Evolutionary conservation across 257 asterid species (phyloP).

Genomic region (Penstemon davidsonii): DNA sequence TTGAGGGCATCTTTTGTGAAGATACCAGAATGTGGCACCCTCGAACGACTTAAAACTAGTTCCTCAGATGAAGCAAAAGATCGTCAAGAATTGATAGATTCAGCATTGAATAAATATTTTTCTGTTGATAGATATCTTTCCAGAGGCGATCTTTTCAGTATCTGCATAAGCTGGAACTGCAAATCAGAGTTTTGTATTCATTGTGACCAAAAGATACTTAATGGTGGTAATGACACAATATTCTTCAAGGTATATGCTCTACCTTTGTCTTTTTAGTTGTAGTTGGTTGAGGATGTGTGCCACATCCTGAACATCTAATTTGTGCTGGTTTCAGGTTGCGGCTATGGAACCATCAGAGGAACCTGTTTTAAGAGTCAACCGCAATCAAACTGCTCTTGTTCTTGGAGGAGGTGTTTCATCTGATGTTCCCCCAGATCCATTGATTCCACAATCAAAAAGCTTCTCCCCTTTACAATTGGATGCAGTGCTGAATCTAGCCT

Average conservation of each 20-base stretch:
- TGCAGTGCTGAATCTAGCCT: slow-evolving; percentile 60
- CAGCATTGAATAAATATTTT: slow-evolving; percentile 71
- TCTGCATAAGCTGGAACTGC: slow-evolving; percentile 81
- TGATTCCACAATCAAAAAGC: slow-evolving; percentile 46
- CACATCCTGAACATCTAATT: slow-evolving; percentile 11
- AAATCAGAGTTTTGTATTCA: slow-evolving; percentile 68
- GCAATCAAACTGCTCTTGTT: slow-evolving; percentile 81
- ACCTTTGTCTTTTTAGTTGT: slow-evolving; percentile 2
- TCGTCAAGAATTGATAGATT: slow-evolving; percentile 82
- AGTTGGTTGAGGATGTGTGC: slow-evolving; percentile 19
- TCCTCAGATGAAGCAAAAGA: slow-evolving; percentile 64
- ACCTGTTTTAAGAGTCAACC: slow-evolving; percentile 68
- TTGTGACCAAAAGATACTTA: slow-evolving; percentile 60
- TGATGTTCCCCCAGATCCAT: slow-evolving; percentile 71
- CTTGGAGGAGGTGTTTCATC: slow-evolving; percentile 88
- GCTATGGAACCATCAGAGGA: slow-evolving; percentile 89
- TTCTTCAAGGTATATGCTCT: slow-evolving; percentile 69
- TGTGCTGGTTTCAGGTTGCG: slow-evolving; percentile 57
- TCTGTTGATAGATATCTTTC: slow-evolving; percentile 79
- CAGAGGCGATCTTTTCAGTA: slow-evolving; percentile 71
- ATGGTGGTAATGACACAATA: slow-evolving; percentile 48
- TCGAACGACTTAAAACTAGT: slow-evolving; percentile 65
- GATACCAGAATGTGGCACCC: slow-evolving; percentile 80
- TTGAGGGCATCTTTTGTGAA: slow-evolving; percentile 87
- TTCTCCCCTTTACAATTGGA: slow-evolving; percentile 65